Base-by-base conservation (phyloP, 1,284 basidiomycete genomes). In the Apiotrichum brassicae region DNA sequence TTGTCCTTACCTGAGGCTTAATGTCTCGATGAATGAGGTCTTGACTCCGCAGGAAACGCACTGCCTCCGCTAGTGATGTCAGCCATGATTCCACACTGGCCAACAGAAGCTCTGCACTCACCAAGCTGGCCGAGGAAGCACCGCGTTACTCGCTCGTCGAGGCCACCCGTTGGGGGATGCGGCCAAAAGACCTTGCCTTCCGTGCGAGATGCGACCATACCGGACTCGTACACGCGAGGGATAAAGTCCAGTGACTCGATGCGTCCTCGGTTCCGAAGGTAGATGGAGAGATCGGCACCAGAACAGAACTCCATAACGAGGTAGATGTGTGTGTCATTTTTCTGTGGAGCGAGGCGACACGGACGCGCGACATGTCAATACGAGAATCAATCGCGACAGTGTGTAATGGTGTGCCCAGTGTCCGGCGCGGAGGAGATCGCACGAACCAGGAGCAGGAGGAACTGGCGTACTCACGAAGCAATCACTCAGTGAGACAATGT, bases 271-370 rank as follows among this genome's bases (percentile, higher is more conserved):
- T 89, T 89, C 80, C 90, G 91, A 77, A 98, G 94, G 70, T 97
- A 97, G 61, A 90, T 83, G 0, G 90, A 90, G 38, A 99, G 82
- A 72, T 99, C 95, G 13, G 92, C 92, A 4, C 91, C 92, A 1
- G 91, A 83, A 72, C 94, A 97, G 72, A 84, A 97, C 64, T 94
- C 92, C 86, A 98, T 98, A 66, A 99, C 86, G 49, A 99, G 83
- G 76, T 97, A 97, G 68, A 98, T 97, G 70, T 94, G 84, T 50
- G 82, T 81, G 61, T 93, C 87, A 24, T 89, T 89, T 66, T 91
- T 87, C 90, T 93, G 65, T 28, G 43, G 32, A 41, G 19, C 5
- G 33, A 9, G 24, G 30, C 22, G 41, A 25, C 30, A 44, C 25
- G 36, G 54, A 54, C 38, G 32, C 32, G 43, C 14, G 24, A 8